Evolutionary conservation across 2,329 filamentous ascomycete species (phyloP).

Genomic region (Chaetomium sp.): DNA sequence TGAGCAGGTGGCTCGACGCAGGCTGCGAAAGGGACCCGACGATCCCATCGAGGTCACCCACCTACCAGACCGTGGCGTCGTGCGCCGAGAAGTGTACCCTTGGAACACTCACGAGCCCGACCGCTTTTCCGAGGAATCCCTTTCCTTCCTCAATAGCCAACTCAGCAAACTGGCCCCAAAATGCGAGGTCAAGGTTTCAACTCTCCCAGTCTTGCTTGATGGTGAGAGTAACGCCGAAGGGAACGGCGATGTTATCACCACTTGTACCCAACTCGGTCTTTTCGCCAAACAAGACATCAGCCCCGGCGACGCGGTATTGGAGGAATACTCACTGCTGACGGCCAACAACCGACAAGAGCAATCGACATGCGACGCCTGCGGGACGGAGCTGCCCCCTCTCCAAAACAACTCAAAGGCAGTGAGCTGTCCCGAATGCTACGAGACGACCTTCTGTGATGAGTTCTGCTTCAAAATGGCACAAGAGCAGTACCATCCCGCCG

Average conservation of each 20-base stretch:
- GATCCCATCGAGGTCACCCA: conserved; percentile 44
- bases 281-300: conserved; percentile 79
- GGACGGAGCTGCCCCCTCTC: conserved; percentile 60
- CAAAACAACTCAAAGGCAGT: conserved; percentile 42
- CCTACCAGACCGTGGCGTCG: conserved; percentile 63
- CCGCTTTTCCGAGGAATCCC: conserved; percentile 60
- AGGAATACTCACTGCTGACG: conserved; percentile 79
- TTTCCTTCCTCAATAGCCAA: conserved; percentile 65
- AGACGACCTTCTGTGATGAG: conserved; percentile 60
- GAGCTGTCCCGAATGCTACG: conserved; percentile 54
- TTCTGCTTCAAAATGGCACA: conserved; percentile 53
- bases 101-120: conserved; percentile 65
- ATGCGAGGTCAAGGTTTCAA: conserved; percentile 69
- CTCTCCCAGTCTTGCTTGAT: conserved; percentile 64
- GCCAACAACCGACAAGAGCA: conserved; percentile 86
- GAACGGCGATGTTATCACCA: conserved; percentile 44
- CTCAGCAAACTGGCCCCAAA: conserved; percentile 68
- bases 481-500: conserved; percentile 55
- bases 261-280: conserved; percentile 74
- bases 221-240: conserved; percentile 44
- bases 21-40: conserved; percentile 40
- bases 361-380: conserved; percentile 83
- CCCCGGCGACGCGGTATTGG: conserved; percentile 68
- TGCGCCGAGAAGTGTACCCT: conserved; percentile 64
- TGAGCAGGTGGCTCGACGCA: conserved; percentile 43